Conservation (phyloP, 179 eudicot species). For the Beta corolliflora region DNA sequence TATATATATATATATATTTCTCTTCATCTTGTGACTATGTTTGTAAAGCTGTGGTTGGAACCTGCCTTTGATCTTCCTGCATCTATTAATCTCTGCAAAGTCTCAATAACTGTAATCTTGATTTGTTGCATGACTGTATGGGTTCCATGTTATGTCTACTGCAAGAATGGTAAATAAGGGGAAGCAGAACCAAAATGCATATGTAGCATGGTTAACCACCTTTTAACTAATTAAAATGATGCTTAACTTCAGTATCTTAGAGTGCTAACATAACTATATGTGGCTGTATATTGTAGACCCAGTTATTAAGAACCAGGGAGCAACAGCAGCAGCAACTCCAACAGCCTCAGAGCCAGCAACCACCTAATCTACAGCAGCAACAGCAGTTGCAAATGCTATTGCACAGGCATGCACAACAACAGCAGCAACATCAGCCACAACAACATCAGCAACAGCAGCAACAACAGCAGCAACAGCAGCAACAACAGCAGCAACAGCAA, state of each 20-base stretch:
- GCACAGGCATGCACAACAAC: constrained; percentile 76
- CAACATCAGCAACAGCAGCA: constrained; percentile 59
- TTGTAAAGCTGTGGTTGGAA: neutral
- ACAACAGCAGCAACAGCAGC: constrained; percentile 49
- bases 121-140: neutral
- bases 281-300: constrained; percentile 65
- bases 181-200: neutral
- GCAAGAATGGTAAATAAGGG: neutral
- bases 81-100: neutral
- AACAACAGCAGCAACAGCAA: constrained; percentile 54
- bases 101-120: neutral
- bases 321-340: constrained; percentile 42
- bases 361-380: constrained; percentile 44
- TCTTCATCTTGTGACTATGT: neutral
- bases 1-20: too few relatives aligned
- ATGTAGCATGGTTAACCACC: neutral
- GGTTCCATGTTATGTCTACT: neutral
- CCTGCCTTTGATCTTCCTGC: neutral
- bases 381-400: too few relatives aligned
- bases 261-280: neutral
- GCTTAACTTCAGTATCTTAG: neutral
- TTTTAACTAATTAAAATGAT: neutral
- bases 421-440: too few relatives aligned
- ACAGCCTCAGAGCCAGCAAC: constrained; percentile 48
- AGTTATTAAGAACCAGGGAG: constrained; percentile 73